Evolutionary conservation across 305 asterid genomes (phyloP).

Genomic region (Solanum hybrid): DNA sequence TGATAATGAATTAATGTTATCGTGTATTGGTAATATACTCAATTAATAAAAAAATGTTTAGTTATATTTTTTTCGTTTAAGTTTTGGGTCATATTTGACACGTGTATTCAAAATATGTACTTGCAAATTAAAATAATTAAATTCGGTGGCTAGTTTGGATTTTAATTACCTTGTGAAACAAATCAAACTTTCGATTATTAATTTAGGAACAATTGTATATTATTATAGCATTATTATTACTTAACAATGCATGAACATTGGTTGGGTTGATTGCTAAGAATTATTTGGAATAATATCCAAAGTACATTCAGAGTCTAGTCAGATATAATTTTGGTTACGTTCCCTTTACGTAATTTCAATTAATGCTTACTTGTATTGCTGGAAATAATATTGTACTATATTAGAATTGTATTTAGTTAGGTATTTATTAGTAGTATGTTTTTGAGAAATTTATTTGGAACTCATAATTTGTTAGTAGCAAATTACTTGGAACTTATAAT

Average conservation of each 20-base stretch:
- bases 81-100: neutral
- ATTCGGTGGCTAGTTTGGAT: neutral
- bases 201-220: neutral
- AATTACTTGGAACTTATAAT: neutral
- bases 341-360: neutral
- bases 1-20: neutral
- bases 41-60: neutral
- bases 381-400: neutral
- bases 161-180: neutral
- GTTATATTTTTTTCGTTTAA: neutral
- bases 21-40: neutral
- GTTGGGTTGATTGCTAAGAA: neutral
- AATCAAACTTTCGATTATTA: neutral
- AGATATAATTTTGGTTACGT: neutral
- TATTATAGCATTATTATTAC: neutral
- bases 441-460: neutral
- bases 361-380: neutral
- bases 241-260: neutral
- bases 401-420: neutral
- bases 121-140: neutral
- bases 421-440: neutral
- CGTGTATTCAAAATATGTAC: neutral
- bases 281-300: neutral
- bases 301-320: neutral
- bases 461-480: neutral